Percentiles rank a stretch among this genome's conserved stretches.
phyloP scores from a whole-genome alignment of 23 red algal species.

The Agarophyton chilense region DNA sequence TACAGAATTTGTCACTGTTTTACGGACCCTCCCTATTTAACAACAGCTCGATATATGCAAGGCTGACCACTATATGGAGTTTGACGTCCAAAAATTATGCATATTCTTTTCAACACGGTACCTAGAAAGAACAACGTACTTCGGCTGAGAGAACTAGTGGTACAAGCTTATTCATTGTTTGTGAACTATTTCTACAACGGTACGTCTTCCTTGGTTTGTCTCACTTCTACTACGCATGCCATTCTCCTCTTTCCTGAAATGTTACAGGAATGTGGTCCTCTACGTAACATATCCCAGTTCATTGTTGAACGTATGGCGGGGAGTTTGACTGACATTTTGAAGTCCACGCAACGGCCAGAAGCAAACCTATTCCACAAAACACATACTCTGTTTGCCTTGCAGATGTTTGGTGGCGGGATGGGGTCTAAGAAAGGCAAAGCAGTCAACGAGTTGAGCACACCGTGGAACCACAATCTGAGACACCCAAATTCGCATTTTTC shows the following conservation, averaged over 20 bases:
- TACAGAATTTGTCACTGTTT: background rate
- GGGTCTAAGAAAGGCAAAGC: background rate
- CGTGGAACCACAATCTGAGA: too few species aligned
- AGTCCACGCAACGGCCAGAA: too few species aligned
- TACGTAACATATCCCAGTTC: background rate
- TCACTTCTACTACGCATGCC: background rate
- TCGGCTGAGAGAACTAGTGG: too few species aligned
- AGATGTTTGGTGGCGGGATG: background rate
- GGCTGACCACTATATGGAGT: background rate
- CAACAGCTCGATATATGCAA: background rate
- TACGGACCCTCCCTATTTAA: background rate
- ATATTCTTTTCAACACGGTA: too few species aligned
- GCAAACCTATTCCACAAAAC: too few species aligned
- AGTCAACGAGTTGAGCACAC: background rate
- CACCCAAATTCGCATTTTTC: background rate
- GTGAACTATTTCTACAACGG: background rate
- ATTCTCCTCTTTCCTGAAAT: conserved; percentile 15
- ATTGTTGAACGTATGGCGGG: too few species aligned
- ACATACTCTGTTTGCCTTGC: background rate
- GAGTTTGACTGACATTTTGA: too few species aligned
- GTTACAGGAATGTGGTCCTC: background rate
- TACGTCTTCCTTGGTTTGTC: background rate
- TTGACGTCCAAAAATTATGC: background rate
- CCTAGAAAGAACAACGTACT: too few species aligned
- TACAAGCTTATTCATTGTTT: background rate